These are phyloP conservation scores for Glarea lozoyensis DNA, from an alignment of 495 filamentous ascomycete genomes.

Conservation along the genomic window DNA sequence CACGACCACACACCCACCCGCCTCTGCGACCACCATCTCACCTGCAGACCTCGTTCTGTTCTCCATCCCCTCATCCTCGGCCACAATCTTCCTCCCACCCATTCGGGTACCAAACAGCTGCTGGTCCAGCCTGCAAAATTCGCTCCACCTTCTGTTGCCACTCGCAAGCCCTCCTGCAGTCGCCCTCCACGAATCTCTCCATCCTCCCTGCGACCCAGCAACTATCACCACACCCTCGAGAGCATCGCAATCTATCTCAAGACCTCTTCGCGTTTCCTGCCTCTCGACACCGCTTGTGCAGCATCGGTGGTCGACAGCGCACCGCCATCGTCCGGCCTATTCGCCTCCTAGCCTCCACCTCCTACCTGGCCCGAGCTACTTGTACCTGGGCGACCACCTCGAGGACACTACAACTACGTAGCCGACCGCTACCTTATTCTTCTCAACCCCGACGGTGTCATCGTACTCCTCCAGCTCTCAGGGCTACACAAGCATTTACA, in stretches of 20 bases:
- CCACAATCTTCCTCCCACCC: no score
- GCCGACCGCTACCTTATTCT: no score
- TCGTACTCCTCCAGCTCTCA: not conserved
- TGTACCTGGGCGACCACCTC: no score
- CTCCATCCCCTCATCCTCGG: no score
- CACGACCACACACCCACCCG: no score
- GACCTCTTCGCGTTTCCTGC: not conserved
- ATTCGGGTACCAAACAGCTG: not conserved
- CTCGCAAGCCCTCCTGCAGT: not conserved
- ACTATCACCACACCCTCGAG: not conserved
- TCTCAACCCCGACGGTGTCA: slow-evolving; percentile 1
- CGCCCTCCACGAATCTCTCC: no score
- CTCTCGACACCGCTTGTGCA: not conserved
- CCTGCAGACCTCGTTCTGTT: no score
- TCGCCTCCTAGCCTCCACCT: not conserved
- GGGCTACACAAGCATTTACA: slow-evolving; percentile 6
- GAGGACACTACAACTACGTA: no score
- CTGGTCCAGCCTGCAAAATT: not conserved
- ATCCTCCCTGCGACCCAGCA: not conserved
- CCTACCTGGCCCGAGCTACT: slow-evolving; percentile 6
- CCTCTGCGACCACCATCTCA: no score
- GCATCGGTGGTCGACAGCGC: not conserved
- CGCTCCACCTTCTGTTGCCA: not conserved
- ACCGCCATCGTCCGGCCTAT: not conserved
- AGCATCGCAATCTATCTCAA: not conserved